These are phyloP conservation scores for Alloteropsis angusta DNA, from an alignment of 202 grass and related monocot species.

Conservation along the genomic window DNA sequence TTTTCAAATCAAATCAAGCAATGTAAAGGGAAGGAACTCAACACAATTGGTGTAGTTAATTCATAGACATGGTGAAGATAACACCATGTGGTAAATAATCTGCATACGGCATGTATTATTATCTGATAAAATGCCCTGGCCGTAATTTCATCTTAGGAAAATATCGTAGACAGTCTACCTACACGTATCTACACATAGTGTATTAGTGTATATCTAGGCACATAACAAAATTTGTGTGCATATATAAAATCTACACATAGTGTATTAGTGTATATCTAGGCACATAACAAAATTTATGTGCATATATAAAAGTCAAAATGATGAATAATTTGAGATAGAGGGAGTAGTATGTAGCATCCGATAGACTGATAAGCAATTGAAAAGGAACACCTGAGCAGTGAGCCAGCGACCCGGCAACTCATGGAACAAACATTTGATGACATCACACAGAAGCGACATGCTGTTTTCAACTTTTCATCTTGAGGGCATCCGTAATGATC, in stretches of 20 bases:
- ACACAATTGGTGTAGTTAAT: background rate
- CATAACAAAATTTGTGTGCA: too few species aligned
- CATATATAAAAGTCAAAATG: too few species aligned
- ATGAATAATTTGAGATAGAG: too few species aligned
- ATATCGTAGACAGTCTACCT: slow-evolving; percentile 10
- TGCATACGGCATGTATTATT: background rate
- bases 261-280: too few species aligned
- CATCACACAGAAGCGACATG: background rate
- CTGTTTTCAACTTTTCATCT: background rate
- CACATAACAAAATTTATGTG: too few species aligned
- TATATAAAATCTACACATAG: too few species aligned
- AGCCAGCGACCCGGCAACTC: background rate
- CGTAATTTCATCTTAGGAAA: background rate
- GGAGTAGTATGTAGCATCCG: too few species aligned
- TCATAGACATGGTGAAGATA: background rate
- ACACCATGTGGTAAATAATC: background rate
- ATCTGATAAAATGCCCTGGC: background rate
- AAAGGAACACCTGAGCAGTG: background rate
- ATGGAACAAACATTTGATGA: background rate
- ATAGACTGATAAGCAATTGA: background rate
- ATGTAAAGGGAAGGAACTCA: background rate
- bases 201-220: too few species aligned
- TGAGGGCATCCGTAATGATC: background rate
- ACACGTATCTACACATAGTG: too few species aligned
- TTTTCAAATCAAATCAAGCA: too few species aligned